Percentiles rank a stretch among this genome's conserved stretches.
Conservation (phyloP, 2,329 filamentous ascomycete genomes). For the Hypoxylon sp. region DNA sequence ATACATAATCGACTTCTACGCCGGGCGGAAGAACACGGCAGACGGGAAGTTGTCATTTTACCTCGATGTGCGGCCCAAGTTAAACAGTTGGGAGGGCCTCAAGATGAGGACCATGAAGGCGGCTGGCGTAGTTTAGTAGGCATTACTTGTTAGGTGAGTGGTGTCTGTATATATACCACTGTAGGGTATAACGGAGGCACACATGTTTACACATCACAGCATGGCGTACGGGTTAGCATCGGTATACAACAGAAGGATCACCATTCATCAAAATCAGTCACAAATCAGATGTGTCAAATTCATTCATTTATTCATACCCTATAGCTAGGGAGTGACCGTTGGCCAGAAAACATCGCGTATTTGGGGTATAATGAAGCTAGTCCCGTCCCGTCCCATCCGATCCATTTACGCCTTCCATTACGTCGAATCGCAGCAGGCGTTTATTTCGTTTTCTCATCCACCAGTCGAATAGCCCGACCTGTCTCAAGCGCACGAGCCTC, state of each 20-base stretch:
- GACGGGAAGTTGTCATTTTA: slow-evolving; percentile 69
- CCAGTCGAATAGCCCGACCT: slow-evolving; percentile 59
- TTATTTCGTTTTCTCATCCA: slow-evolving; percentile 47
- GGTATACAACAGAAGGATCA: slow-evolving; percentile 24
- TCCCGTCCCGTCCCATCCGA: slow-evolving; percentile 8
- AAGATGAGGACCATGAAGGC: slow-evolving; percentile 71
- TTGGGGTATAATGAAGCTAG: slow-evolving; percentile 33
- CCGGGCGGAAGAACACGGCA: slow-evolving; percentile 67
- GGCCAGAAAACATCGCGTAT: slow-evolving; percentile 22
- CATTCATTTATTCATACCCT: slow-evolving; percentile 11
- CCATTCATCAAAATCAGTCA: slow-evolving; percentile 19
- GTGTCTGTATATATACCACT: slow-evolving; percentile 19
- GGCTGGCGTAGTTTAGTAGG: slow-evolving; percentile 60
- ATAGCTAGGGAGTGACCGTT: not conserved
- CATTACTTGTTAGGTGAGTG: not conserved
- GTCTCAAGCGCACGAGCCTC: slow-evolving; percentile 75
- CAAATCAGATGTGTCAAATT: not conserved
- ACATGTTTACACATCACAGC: slow-evolving; percentile 21
- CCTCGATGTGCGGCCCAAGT: slow-evolving; percentile 74
- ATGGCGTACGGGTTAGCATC: slow-evolving; percentile 24
- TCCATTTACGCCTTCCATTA: slow-evolving; percentile 28
- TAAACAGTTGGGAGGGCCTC: slow-evolving; percentile 75
- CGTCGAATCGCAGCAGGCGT: slow-evolving; percentile 39
- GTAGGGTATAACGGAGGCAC: slow-evolving; percentile 22
- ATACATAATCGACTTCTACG: slow-evolving; percentile 98